Percentiles rank a stretch among this genome's conserved stretches.
Conservation (phyloP, 148 eudicot species). For the Silene latifolia region DNA sequence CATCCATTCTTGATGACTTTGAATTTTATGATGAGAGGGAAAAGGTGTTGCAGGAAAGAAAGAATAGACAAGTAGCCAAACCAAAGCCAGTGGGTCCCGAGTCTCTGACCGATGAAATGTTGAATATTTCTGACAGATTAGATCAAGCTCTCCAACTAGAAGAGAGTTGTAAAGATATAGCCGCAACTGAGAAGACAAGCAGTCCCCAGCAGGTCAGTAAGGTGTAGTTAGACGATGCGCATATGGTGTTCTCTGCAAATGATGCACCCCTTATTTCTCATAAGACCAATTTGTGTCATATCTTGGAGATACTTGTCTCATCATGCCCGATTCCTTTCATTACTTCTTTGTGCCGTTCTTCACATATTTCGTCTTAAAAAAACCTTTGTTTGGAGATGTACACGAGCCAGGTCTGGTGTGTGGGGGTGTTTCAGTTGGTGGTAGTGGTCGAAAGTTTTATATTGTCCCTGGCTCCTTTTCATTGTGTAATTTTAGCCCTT, state of each 20-base stretch:
- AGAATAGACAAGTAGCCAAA: constrained; percentile 58
- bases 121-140: constrained; percentile 61
- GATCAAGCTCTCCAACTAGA: constrained; percentile 68
- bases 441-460: constrained; percentile 24
- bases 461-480: constrained; percentile 23
- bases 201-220: constrained; percentile 24
- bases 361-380: constrained; percentile 19
- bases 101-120: constrained; percentile 37
- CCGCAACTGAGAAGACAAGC: constrained; percentile 23
- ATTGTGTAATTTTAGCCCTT: constrained; percentile 29
- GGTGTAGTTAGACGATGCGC: constrained; percentile 30
- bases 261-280: constrained; percentile 12
- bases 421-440: constrained; percentile 19
- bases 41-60: constrained; percentile 66
- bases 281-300: not conserved
- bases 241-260: constrained; percentile 10
- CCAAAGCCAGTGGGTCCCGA: constrained; percentile 33
- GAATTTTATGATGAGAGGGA: constrained; percentile 77
- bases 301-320: not conserved
- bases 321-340: constrained; percentile 8
- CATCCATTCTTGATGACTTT: constrained; percentile 84
- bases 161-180: constrained; percentile 43
- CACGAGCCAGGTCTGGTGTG: constrained; percentile 26
- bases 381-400: constrained; percentile 24
- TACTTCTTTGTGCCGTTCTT: constrained; percentile 13